Evolutionary conservation across 2,329 filamentous ascomycete species (phyloP), one percentile per base, ranked within the genome.

Genomic region (Cercospora berteroae): DNA sequence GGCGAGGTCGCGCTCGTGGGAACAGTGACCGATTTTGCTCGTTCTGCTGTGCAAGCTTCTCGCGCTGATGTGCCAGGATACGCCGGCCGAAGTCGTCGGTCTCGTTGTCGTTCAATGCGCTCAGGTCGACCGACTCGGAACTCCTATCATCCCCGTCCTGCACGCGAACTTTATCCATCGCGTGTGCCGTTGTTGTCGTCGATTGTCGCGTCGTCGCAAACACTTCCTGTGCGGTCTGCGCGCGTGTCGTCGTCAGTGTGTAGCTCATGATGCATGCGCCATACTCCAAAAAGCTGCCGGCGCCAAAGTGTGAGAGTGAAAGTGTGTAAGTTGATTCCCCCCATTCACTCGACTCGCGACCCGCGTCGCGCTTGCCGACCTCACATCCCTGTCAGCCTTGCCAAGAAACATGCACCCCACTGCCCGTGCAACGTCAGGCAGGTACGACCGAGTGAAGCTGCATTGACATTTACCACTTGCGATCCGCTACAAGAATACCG

Each of bases 31-130:
- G 62, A 27, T 60, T 60, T 56, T 78, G 71, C 48, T 79, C 79
- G 67, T 76, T 75, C 42, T 77, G 76, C 31, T 81, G 64, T 25
- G 80, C 79, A 59, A 78, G 77, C 68, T 80, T 73, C 70, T 84
- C 81, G 67, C 80, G 79, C 64, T 74, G 70, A 69, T 82, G 78
- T 70, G 82, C 80, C 58, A 83, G 75, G 70, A 84, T 78, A 60
- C 75, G 76, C 61, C 77, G 77, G 16, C 81, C 82, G 67, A 84
- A 83, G 1, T 83, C 81, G 71, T 83, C 81, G 20, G 79, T 80
- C 65, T 80, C 80, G 67, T 80, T 79, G 50, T 82, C 81, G 29
- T 67, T 61, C 66, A 67, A 59, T 62, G 66, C 66, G 59, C 66
- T 67, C 57, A 67, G 29, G 48, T 67, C 52, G 33, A 63, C 42